Evolutionary conservation across 192 early-diverging fungal species (phyloP), one percentile per base, ranked within the genome.

Genomic region (Tieghemiomyces parasiticus): DNA sequence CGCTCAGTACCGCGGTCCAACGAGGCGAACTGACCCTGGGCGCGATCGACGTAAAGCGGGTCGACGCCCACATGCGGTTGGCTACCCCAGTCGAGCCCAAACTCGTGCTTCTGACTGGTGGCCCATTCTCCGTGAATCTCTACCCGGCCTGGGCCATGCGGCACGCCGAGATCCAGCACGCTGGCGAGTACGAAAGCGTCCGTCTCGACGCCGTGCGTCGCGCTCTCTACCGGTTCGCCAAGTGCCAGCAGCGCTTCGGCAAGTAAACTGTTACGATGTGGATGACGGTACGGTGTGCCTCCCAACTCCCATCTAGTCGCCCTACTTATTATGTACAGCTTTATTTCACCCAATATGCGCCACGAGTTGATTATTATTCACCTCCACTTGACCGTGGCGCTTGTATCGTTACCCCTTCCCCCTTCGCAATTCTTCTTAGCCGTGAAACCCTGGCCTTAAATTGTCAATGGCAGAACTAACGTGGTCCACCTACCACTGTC

Each of bases 191-290:
- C 33, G 13, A 58, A 25, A 20, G 16, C 22, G n/a, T 58, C 3
- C 12, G 20, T 12, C 35, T 35, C 32, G 33, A 30, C 10, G 30
- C 55, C 19, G 34, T 58, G 33, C 30, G 33, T 20, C 32, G 35
- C n/a, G 55, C 55, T 34, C 30, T 58, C 28, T 58, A 58, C 55
- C 34, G 32, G 55, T 58, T 31, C 33, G 55, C 55, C 32, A 58
- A 58, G 28, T 58, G 55, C 34, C 35, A 34, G 34, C 55, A 58
- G 33, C 32, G 55, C 19, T 58, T 34, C n/a, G 55, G 55, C 35
- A 25, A 19, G 19, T 58, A 38, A 58, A 6, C 32, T 9, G 0
- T 2, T 46, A 46, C 45, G n/a, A n/a, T n/a, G n/a, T n/a, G n/a
- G n/a, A n/a, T n/a, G n/a, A n/a, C n/a, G n/a, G n/a, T n/a, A n/a